Evolutionary conservation across 2,329 filamentous ascomycete species (phyloP), one percentile per base, ranked within the genome.

Genomic region (Calonectria pseudoreteaudii): DNA sequence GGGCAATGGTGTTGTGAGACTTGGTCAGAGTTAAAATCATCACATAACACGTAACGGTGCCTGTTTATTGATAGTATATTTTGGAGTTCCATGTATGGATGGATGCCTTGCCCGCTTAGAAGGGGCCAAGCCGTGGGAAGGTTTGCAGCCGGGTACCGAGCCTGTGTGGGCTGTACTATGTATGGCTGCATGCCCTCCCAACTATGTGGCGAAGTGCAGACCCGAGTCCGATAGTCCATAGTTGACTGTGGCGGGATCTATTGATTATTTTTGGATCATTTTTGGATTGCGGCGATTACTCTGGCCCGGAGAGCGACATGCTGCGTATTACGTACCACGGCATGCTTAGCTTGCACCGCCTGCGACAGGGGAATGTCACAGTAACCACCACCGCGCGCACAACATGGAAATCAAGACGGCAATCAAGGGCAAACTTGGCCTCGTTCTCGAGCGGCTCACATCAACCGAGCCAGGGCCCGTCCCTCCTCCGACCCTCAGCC

Each of bases 251-350:
- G 60, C 41, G 60, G 60, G 26, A 44, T 41, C 65, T 53, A 50
- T 56, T 30, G 66, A 56, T 70, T 70, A 70, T 70, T 70, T 70
- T 70, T 70, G 68, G 68, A 70, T 41, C 44, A 65, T 70, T 70
- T 65, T 70, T 65, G 68, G 47, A 70, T 41, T 44, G 49, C 47
- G 31, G 41, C 47, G 53, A 69, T 58, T 69, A 31, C 60, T n/a
- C 8, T 31, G 23, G 34, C n/a, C 23, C 30, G 34, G 23, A 62
- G 56, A 14, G 56, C 56, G 23, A 41, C 16, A 31, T 31, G 30
- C 30, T 31, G 30, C 56, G 26, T 60, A 36, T 62, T 62, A 62
- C 56, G 56, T 62, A 62, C 56, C 56, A 62, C n/a, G 2, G 36
- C 56, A 13, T 28, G 56, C 56, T 16, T 62, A 62, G 56, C 30